A percentile compares a stretch with the other conserved stretches of the same genome.
Evolutionary conservation across 208 protist species (phyloP).

Genomic region (Trypanosoma platydactyli): DNA sequence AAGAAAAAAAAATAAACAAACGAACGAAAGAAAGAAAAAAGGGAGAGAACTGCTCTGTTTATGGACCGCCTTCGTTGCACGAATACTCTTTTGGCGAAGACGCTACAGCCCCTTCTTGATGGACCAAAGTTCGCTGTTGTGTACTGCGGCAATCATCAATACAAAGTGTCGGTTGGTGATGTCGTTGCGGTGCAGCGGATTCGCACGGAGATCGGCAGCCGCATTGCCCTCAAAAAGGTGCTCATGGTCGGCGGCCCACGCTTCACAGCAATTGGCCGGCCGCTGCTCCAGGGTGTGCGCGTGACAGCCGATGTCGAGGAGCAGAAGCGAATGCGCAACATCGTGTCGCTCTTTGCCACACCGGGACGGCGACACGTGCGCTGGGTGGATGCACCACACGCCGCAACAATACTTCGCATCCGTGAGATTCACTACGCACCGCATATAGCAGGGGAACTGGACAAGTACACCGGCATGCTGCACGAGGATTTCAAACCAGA

Average conservation of each 20-base stretch:
- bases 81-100: constrained; percentile 42
- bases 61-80: constrained; percentile 35
- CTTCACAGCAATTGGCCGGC: constrained; percentile 89
- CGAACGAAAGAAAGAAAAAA: constrained; percentile 8
- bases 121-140: constrained; percentile 89
- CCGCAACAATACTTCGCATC: constrained; percentile 83
- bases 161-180: constrained; percentile 82
- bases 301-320: constrained; percentile 88
- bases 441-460: constrained; percentile 69
- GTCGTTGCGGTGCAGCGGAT: constrained; percentile 86
- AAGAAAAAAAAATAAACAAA: not conserved
- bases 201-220: constrained; percentile 72
- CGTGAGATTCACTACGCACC: constrained; percentile 72
- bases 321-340: constrained; percentile 88
- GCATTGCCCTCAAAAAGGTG: constrained; percentile 88
- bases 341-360: constrained; percentile 79
- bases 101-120: constrained; percentile 52
- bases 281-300: constrained; percentile 60
- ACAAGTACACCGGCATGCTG: constrained; percentile 81
- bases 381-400: constrained; percentile 79
- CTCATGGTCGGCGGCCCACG: constrained; percentile 80
- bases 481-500: constrained; percentile 40
- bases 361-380: constrained; percentile 58
- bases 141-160: constrained; percentile 86
- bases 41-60: constrained; percentile 4